These are phyloP conservation scores for Xylaria longipes DNA, from an alignment of 495 filamentous ascomycete genomes.

Conservation along the genomic window DNA sequence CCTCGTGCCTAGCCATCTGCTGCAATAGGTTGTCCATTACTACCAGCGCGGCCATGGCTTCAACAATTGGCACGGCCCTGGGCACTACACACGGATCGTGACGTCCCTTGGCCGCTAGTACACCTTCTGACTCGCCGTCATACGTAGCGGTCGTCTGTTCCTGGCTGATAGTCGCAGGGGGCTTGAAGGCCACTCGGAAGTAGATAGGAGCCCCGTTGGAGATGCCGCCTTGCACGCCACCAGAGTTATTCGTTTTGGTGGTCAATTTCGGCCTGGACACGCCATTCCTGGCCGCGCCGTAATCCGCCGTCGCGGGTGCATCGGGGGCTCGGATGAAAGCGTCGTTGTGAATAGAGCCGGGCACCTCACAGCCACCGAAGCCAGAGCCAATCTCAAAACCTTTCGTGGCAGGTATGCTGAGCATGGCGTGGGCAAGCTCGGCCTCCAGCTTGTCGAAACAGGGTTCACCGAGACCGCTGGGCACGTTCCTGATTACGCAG, in stretches of 20 bases:
- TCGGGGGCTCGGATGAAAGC: conserved; percentile 69
- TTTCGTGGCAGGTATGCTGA: conserved; percentile 96
- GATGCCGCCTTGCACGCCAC: conserved; percentile 96
- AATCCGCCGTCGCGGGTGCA: conserved; percentile 45
- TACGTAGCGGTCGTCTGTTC: conserved; percentile 87
- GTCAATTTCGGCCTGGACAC: conserved; percentile 63
- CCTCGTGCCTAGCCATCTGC: conserved; percentile 74
- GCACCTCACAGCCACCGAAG: conserved; percentile 85
- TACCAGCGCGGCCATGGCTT: conserved; percentile 91
- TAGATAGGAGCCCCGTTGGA: conserved; percentile 94
- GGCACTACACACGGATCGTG: conserved; percentile 97
- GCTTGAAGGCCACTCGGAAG: conserved; percentile 96
- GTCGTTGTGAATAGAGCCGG: conserved; percentile 93
- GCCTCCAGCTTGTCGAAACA: conserved; percentile 97
- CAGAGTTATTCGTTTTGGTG: conserved; percentile 95
- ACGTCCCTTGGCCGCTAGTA: conserved; percentile 90
- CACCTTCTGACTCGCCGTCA: conserved; percentile 69
- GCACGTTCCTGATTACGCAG: conserved; percentile 91
- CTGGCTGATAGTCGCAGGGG: conserved; percentile 92
- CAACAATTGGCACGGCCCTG: conserved; percentile 71
- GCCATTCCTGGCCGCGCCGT: conserved; percentile 45
- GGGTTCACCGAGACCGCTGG: conserved; percentile 89
- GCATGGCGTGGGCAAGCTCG: conserved; percentile 92
- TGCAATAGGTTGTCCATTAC: conserved; percentile 91
- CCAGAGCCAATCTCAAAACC: conserved; percentile 97